Base-by-base conservation (phyloP, 129 eudicot genomes). In the Solidago caesia region DNA sequence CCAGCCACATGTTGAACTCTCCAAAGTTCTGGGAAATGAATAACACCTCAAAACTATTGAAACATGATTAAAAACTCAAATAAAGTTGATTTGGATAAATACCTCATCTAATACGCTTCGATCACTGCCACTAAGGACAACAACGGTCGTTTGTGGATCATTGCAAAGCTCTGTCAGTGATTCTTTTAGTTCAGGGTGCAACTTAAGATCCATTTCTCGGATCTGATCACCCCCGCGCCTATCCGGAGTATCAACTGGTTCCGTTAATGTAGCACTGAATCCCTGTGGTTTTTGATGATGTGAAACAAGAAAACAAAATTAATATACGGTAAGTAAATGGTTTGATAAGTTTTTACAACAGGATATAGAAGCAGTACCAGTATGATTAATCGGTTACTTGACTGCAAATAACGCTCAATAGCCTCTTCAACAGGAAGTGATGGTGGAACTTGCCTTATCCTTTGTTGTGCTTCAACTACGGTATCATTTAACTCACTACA, bases 211-310 rank as follows among this genome's bases (percentile, higher is more conserved):
- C 97, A 94, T 94, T 82, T 87, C 99, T 80, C 90, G 85, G 13
- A 94, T 88, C 85, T 94, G 99, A 85, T 94, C 97, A 51, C 96
- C 96, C 60, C 95, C 97, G 60, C 97, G 82, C 80, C 91, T 82
- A 71, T 92, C 96, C 2, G 96, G 93, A 44, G 91, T 83, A 77
- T 91, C 96, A 21, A 91, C 85, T 44, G 93, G 83, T 82, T 94
- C 99, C 8, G 97, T 94, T 78, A 94, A 75, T 8, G 97, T 80
- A 49, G 93, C 89, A 75, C 92, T 91, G 87, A 94, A 91, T 69
- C 99, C 99, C 99, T 94, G 87, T 44, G 61, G 63, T 42, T 63
- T 61, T 73, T 73, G 8, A 62, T 41, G 44, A 6, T n/a, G n/a
- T 48, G 42, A 33, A 72, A 72, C 8, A 53, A 44, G 56, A 65